Percentiles rank a stretch among this genome's conserved stretches.
phyloP scores from a whole-genome alignment of 805 yeast species.

The Dipodascus albidus region DNA sequence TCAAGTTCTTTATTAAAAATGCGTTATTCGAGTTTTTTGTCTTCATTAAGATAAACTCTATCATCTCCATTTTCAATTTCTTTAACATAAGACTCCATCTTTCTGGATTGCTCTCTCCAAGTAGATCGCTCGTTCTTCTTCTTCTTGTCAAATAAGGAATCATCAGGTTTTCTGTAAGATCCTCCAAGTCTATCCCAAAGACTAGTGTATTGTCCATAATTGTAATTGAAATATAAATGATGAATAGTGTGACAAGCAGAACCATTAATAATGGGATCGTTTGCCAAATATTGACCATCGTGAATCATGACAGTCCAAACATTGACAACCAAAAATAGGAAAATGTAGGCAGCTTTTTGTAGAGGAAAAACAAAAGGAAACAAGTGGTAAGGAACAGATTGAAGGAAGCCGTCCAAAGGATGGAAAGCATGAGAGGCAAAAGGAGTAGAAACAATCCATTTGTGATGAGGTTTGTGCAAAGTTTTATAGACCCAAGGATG shows the following conservation, averaged over 20 bases:
- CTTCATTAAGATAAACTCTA: conserved; percentile 48
- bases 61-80: conserved; percentile 68
- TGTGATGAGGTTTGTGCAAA: conserved; percentile 95
- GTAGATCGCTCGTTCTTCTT: conserved; percentile 44
- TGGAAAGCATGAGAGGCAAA: conserved; percentile 98
- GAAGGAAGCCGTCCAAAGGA: conserved; percentile 92
- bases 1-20: neutral
- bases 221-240: conserved; percentile 93
- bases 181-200: conserved; percentile 96
- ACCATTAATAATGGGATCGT: conserved; percentile 90
- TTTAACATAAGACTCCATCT: conserved; percentile 69
- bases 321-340: conserved; percentile 81
- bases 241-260: conserved; percentile 98
- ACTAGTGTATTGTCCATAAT: conserved; percentile 97
- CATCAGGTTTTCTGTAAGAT: conserved; percentile 87
- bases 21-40: conserved; percentile 4
- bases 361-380: conserved; percentile 89
- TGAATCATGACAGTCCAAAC: conserved; percentile 99
- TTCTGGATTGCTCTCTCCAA: conserved; percentile 59
- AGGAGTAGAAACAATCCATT: conserved; percentile 98
- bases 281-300: conserved; percentile 91
- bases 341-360: conserved; percentile 73
- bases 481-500: conserved; percentile 81
- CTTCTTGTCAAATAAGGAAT: conserved; percentile 61
- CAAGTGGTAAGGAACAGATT: conserved; percentile 86